phyloP scores from a whole-genome alignment of 202 grass and related monocot species.

The Tripidium arundinaceum region DNA sequence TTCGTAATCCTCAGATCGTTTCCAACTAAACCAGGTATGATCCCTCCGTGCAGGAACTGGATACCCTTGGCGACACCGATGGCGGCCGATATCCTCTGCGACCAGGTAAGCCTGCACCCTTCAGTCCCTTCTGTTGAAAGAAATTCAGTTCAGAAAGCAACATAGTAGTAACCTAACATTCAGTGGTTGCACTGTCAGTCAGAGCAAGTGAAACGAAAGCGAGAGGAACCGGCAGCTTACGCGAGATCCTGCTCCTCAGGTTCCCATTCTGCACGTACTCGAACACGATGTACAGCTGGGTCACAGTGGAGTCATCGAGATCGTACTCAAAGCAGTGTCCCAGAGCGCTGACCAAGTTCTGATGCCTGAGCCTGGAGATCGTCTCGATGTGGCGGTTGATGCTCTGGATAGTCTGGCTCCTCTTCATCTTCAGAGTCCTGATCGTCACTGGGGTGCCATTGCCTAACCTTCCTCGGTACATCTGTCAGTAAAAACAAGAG shows the following conservation, averaged over 20 bases:
- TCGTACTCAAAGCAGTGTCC: conserved; percentile 93
- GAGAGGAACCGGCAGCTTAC: conserved; percentile 24
- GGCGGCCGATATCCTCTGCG: conserved; percentile 73
- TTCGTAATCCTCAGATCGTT: conserved; percentile 85
- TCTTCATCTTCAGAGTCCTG: conserved; percentile 85
- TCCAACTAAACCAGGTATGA: conserved; percentile 72
- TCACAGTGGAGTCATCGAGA: conserved; percentile 69
- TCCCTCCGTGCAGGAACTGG: conserved; percentile 87
- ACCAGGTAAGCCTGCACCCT: conserved; percentile 75
- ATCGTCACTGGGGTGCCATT: conserved; percentile 77
- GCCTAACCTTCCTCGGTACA: conserved; percentile 71
- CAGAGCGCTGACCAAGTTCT: conserved; percentile 74
- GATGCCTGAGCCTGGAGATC: conserved; percentile 89
- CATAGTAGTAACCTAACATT: not conserved
- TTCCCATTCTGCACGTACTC: conserved; percentile 77
- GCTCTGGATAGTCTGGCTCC: conserved; percentile 55
- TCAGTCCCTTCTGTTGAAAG: conserved; percentile 55
- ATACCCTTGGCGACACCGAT: conserved; percentile 78
- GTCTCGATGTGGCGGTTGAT: conserved; percentile 81
- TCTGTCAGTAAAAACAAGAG: conserved; percentile 41
- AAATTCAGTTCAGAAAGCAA: conserved; percentile 14
- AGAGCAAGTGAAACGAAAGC: not conserved
- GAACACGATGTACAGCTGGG: conserved; percentile 75
- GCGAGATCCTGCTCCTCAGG: conserved; percentile 77
- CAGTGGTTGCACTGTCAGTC: conserved; percentile 1